A percentile compares a stretch with the other conserved stretches of the same genome.
phyloP scores from a whole-genome alignment of 371 early-diverging fungal species.

The Rhizopus microsporus region DNA sequence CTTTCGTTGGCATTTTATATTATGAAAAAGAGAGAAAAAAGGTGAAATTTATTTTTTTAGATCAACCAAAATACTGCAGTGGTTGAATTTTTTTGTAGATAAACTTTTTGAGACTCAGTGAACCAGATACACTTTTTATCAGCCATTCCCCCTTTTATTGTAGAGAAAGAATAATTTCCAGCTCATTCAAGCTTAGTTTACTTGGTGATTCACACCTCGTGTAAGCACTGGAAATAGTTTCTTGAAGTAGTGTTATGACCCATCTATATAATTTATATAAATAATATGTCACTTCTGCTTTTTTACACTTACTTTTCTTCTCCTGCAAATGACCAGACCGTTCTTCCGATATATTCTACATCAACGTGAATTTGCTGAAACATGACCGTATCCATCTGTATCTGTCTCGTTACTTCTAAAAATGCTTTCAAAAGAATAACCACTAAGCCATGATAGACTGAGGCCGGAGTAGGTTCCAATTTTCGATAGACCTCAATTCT shows the following conservation, averaged over 20 bases:
- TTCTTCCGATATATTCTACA: slow-evolving; percentile 54
- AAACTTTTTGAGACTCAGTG: neutral
- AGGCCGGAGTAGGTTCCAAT: slow-evolving; percentile 57
- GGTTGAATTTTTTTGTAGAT: neutral
- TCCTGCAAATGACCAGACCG: slow-evolving; percentile 43
- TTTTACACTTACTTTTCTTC: slow-evolving; percentile 41
- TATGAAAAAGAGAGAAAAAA: slow-evolving; percentile 1
- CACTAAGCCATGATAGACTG: slow-evolving; percentile 54
- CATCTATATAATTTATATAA: slow-evolving; percentile 35
- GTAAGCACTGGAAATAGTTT: slow-evolving; percentile 58
- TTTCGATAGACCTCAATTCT: slow-evolving; percentile 62
- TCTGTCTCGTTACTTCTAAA: slow-evolving; percentile 55
- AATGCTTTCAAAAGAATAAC: slow-evolving; percentile 64
- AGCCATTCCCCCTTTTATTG: neutral
- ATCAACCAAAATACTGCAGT: neutral
- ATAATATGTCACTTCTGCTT: neutral
- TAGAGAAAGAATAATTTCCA: slow-evolving; percentile 18
- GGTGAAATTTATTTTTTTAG: neutral
- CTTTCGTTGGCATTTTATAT: slow-evolving; percentile 6
- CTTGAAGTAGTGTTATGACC: slow-evolving; percentile 53
- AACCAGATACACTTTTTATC: no score
- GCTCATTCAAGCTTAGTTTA: slow-evolving; percentile 15
- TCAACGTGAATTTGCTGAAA: slow-evolving; percentile 67
- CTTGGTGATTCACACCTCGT: slow-evolving; percentile 18
- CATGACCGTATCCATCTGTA: slow-evolving; percentile 41